A percentile compares a stretch with the other conserved stretches of the same genome.
Conservation (phyloP, 2,329 filamentous ascomycete species). For the Aspergillus calidoustus region DNA sequence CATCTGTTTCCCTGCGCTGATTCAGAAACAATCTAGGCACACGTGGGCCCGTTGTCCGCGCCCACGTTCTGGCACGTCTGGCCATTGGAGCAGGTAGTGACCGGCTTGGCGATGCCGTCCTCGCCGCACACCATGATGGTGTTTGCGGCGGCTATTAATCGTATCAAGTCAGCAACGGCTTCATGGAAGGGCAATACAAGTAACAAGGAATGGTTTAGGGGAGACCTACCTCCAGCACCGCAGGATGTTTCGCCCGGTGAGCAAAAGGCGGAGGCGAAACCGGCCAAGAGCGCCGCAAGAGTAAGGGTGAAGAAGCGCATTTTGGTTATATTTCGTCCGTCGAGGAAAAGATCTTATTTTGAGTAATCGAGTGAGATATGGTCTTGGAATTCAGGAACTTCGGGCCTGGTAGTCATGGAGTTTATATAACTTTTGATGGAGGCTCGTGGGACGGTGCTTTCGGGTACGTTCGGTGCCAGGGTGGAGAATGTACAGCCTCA, state of each 20-base stretch:
- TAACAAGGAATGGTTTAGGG: neutral
- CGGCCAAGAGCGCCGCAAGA: neutral
- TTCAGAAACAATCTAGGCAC: neutral
- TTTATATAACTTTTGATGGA: neutral
- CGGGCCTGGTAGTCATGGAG: neutral
- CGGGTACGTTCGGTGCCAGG: neutral
- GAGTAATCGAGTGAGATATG: neutral
- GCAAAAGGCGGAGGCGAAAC: neutral
- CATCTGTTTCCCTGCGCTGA: neutral
- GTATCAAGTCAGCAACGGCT: neutral
- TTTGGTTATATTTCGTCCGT: neutral
- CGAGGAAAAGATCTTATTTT: neutral
- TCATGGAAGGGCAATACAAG: neutral
- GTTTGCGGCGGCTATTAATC: neutral
- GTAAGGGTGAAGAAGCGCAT: neutral
- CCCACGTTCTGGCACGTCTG: neutral
- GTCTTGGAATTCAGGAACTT: neutral
- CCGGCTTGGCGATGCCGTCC: neutral
- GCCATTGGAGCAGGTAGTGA: neutral
- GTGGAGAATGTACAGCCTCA: slow-evolving; percentile 1
- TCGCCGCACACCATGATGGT: neutral
- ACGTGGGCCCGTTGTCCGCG: neutral
- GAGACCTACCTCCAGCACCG: neutral
- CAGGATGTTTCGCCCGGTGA: neutral
- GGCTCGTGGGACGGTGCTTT: neutral